Base-by-base conservation (phyloP, 2,329 filamentous ascomycete species). In the Fonsecaea pedrosoi region DNA sequence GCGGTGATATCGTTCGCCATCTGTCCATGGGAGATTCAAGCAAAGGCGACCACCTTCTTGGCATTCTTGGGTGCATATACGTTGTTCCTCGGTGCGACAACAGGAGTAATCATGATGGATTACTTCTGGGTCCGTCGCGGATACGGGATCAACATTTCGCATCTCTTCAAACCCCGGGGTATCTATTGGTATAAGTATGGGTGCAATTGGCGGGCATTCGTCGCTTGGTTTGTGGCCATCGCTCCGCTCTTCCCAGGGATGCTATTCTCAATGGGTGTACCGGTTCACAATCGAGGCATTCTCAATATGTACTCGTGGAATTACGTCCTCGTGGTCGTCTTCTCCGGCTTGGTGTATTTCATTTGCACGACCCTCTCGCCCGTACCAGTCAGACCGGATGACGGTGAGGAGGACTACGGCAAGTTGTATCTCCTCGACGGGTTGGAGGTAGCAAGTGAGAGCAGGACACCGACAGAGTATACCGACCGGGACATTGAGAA, bases 231-330 rank as follows among this genome's bases (percentile, higher is more conserved):
- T 4, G 78, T 86, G 6, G 84, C 85, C 7, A 82, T 89, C 0
- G 82, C 78, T 1, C 87, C 87, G 0, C 85, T 83, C 54, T 72
- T 89, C 1, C 87, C 87, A 0, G 87, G 86, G 0, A 79, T 89
- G 64, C 30, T 62, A 13, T 54, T 62, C 12, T 50, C 58, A 13
- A 62, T 66, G 64, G 59, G 59, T 13, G 76, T 72, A 0, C 21
- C 21, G n/a, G 30, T 66, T 38, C 75, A 79, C 62, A 76, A 75
- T 64, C 45, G 55, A 38, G 88, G 88, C 0, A 77, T 81, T 0
- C 75, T 79, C 48, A 83, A 85, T 69, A 78, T 89, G 3, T 90
- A 89, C 73, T 82, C 84, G 30, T 88, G 90, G 73, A 87, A 88
- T 18, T 90, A 66, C 30, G 58, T 62, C 54, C 58, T 66, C 13